These are phyloP conservation scores for Eucalyptus sp. DNA, from an alignment of 345 rosid species.

Conservation along the genomic window DNA sequence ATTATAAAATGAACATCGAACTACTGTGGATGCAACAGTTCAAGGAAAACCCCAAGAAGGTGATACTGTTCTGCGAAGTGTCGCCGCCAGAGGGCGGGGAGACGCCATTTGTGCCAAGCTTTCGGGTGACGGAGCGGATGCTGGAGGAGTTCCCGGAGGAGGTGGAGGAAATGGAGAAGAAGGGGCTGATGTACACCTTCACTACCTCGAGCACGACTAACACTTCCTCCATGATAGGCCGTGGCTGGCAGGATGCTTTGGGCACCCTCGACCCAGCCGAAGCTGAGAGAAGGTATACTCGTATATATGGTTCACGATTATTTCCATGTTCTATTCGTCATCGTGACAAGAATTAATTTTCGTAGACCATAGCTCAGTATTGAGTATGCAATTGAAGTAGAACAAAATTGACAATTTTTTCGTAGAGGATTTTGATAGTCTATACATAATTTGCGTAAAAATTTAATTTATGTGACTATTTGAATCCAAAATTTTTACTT, in stretches of 20 bases:
- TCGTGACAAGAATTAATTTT: background rate
- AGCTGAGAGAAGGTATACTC: slow-evolving; percentile 33
- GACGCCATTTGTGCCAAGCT: slow-evolving; percentile 74
- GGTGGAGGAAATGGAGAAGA: slow-evolving; percentile 46
- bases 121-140: slow-evolving; percentile 45
- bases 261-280: slow-evolving; percentile 32
- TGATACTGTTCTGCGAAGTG: slow-evolving; percentile 46
- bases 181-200: slow-evolving; percentile 42
- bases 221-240: slow-evolving; percentile 47
- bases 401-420: background rate
- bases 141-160: slow-evolving; percentile 41
- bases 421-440: background rate
- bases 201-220: slow-evolving; percentile 21
- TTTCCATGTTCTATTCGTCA: background rate
- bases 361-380: background rate
- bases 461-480: background rate
- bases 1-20: background rate
- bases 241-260: slow-evolving; percentile 64
- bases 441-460: background rate
- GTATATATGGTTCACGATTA: background rate
- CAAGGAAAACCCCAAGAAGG: slow-evolving; percentile 30
- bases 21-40: slow-evolving; percentile 16
- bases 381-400: background rate
- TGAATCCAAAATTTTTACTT: background rate
- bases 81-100: slow-evolving; percentile 59